These are phyloP conservation scores for Trichosphaerium sp. DNA, from an alignment of 78 protist species.

Conservation along the genomic window DNA sequence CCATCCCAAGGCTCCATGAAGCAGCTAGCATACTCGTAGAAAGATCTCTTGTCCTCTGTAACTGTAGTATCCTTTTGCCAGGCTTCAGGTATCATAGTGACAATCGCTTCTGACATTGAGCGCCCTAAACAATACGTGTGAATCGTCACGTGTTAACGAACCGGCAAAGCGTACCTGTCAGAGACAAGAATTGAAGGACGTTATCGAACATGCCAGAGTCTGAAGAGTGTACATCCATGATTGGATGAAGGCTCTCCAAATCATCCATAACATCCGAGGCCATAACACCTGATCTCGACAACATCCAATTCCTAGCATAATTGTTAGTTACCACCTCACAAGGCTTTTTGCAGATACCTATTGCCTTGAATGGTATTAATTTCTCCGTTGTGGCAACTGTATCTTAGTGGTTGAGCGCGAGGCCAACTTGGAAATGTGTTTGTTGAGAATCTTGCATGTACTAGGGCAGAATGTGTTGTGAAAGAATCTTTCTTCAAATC, in stretches of 20 bases:
- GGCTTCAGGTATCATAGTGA: slow-evolving; percentile 78
- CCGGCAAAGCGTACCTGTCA: slow-evolving; percentile 7
- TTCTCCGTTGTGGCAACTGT: slow-evolving; percentile 80
- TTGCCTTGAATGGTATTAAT: slow-evolving; percentile 78
- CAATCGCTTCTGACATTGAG: slow-evolving; percentile 55
- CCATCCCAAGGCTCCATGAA: slow-evolving; percentile 89
- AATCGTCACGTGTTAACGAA: no score
- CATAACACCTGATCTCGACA: slow-evolving; percentile 1
- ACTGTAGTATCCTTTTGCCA: slow-evolving; percentile 45
- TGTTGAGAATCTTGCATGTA: slow-evolving; percentile 66
- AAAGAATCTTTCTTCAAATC: slow-evolving; percentile 24
- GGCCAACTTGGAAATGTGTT: slow-evolving; percentile 77
- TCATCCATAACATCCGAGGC: neutral
- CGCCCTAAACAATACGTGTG: no score
- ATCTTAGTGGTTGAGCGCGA: slow-evolving; percentile 69
- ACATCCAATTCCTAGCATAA: neutral
- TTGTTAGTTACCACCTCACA: slow-evolving; percentile 26
- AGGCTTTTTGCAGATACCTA: slow-evolving; percentile 66
- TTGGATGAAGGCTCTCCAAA: slow-evolving; percentile 30
- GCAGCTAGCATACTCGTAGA: slow-evolving; percentile 32
- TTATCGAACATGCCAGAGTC: slow-evolving; percentile 67
- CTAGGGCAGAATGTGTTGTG: slow-evolving; percentile 41
- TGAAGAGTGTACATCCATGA: slow-evolving; percentile 32
- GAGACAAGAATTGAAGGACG: slow-evolving; percentile 47
- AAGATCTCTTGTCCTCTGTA: slow-evolving; percentile 26